Conservation (phyloP, 192 early-diverging fungal species). For the Coemansia sp. region DNA sequence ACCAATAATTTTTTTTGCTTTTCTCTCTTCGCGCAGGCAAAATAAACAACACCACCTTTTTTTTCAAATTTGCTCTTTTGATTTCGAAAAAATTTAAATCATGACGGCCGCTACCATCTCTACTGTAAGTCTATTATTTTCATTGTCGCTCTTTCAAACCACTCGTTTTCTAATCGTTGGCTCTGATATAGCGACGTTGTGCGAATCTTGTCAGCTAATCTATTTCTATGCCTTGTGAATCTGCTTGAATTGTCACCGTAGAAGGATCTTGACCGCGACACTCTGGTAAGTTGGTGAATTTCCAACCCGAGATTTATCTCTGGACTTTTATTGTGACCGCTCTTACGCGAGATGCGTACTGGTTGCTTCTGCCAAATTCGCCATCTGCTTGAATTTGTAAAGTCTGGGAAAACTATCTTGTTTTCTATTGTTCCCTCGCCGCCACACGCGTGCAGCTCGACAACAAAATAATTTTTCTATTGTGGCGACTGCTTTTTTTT, state of each 20-base stretch:
- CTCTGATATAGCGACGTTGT: background rate
- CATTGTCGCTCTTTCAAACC: background rate
- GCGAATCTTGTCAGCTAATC: background rate
- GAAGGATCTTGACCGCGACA: constrained; percentile 46
- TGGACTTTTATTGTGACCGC: background rate
- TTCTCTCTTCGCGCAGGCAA: constrained; percentile 9
- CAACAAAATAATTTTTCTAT: background rate
- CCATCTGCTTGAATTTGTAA: constrained; percentile 8
- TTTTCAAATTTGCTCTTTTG: constrained; percentile 7
- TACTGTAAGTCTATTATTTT: constrained; percentile 40
- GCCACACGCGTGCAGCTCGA: background rate
- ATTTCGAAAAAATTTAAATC: constrained; percentile 8
- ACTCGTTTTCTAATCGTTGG: background rate
- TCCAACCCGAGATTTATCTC: background rate
- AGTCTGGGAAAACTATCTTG: background rate
- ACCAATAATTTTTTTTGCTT: constrained; percentile 7
- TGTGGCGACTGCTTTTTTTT: background rate
- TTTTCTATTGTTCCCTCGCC: background rate
- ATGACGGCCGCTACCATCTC: constrained; percentile 38
- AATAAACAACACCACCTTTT: background rate
- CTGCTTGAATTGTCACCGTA: constrained; percentile 8
- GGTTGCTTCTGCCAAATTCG: background rate
- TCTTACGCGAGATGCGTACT: background rate
- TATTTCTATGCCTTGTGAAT: background rate
- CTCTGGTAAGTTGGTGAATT: constrained; percentile 41